Evolutionary conservation across 257 asterid genomes (phyloP).

Genomic region (Nicotiana tomentosiformis): DNA sequence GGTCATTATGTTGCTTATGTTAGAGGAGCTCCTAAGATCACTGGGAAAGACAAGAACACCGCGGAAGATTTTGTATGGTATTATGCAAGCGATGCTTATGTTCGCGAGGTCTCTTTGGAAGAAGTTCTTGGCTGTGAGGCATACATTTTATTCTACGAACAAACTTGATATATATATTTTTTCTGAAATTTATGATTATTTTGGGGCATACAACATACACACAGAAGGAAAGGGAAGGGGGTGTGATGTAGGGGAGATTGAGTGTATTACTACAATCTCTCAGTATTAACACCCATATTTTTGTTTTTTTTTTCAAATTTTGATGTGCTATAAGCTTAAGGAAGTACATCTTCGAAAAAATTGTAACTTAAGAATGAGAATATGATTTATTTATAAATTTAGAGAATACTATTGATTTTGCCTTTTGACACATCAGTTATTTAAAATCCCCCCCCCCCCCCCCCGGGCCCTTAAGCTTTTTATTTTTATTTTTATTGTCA

Average conservation of each 20-base stretch:
- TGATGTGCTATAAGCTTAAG: not conserved
- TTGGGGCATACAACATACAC: not conserved
- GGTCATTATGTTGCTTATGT: constrained; percentile 87
- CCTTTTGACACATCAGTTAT: not conserved
- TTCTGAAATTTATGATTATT: not conserved
- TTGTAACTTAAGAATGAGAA: not conserved
- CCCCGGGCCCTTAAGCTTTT: not conserved
- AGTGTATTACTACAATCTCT: constrained; percentile 8
- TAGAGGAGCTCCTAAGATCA: constrained; percentile 38
- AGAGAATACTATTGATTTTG: not conserved
- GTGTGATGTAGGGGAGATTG: constrained; percentile 18
- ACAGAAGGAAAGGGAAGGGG: not conserved
- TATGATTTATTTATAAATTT: not conserved
- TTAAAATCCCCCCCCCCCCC: fast-evolving
- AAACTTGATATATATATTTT: constrained; percentile 30
- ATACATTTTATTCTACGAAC: constrained; percentile 74
- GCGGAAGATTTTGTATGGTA: constrained; percentile 47
- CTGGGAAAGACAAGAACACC: not conserved
- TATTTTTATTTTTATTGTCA: not conserved
- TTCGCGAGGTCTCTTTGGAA: constrained; percentile 51
- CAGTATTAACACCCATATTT: not conserved
- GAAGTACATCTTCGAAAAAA: not conserved
- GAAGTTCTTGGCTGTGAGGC: constrained; percentile 70
- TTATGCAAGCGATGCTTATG: constrained; percentile 65
- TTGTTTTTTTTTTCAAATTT: not conserved